Evolutionary conservation across 1,284 basidiomycete genomes (phyloP).

Genomic region (Sanghuangporus sanghuang): DNA sequence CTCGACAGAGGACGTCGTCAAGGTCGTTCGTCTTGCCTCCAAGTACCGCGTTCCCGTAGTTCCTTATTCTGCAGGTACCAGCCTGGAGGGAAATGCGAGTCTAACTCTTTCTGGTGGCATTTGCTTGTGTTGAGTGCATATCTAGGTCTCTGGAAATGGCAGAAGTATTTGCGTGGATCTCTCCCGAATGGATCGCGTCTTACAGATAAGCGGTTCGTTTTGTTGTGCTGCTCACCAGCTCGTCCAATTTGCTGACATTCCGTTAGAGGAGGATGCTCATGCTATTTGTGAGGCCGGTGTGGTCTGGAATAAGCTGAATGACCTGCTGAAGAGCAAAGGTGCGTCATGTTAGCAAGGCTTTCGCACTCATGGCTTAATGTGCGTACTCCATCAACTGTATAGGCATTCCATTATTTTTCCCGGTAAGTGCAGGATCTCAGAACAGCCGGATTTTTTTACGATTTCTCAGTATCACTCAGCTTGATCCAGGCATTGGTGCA

Average conservation of each 20-base stretch:
- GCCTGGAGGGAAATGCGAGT: constrained; percentile 30
- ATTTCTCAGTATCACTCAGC: constrained; percentile 15
- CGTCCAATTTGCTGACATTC: background rate
- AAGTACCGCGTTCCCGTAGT: constrained; percentile 37
- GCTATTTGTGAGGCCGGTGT: constrained; percentile 43
- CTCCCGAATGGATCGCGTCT: constrained; percentile 46
- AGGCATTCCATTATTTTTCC: constrained; percentile 50
- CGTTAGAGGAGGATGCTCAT: constrained; percentile 36
- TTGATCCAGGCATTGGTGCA: constrained; percentile 35
- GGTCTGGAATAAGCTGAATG: constrained; percentile 52
- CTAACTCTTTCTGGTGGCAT: constrained; percentile 6
- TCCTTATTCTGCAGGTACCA: constrained; percentile 40
- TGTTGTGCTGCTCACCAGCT: constrained; percentile 14
- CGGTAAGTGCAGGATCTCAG: constrained; percentile 28
- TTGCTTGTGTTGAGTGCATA: background rate
- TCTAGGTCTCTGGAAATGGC: constrained; percentile 3
- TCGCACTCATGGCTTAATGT: too few relatives aligned
- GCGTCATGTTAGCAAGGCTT: background rate
- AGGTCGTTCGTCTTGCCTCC: constrained; percentile 33
- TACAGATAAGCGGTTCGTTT: constrained; percentile 30
- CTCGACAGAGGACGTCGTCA: constrained; percentile 35
- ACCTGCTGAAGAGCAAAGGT: constrained; percentile 34
- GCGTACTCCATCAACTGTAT: background rate
- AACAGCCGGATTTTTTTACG: background rate
- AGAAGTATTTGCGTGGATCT: constrained; percentile 45